Percentiles rank a stretch among this genome's conserved stretches.
Evolutionary conservation across 768 basidiomycete species (phyloP).

Genomic region (Lenzites betulinus): DNA sequence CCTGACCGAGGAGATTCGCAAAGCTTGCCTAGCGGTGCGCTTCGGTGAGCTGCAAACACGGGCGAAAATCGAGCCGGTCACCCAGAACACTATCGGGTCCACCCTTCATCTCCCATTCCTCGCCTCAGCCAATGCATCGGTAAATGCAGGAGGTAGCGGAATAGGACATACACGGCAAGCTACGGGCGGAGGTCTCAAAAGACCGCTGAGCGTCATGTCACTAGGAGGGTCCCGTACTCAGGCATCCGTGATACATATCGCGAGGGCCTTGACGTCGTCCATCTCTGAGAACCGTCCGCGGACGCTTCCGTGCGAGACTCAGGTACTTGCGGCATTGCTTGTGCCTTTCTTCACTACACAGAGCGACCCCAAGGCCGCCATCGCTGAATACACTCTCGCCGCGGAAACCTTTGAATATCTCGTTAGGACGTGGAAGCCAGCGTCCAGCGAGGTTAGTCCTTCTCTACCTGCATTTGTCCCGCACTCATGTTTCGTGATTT

Average conservation of each 20-base stretch:
- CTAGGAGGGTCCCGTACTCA: conserved; percentile 31
- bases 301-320: conserved; percentile 55
- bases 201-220: conserved; percentile 48
- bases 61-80: conserved; percentile 30
- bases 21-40: conserved; percentile 55
- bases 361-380: conserved; percentile 40
- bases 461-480: background rate
- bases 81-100: conserved; percentile 36
- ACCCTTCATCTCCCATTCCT: conserved; percentile 36
- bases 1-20: conserved; percentile 58
- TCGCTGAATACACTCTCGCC: conserved; percentile 52
- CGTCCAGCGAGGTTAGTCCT: conserved; percentile 53
- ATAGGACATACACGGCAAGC: conserved; percentile 28
- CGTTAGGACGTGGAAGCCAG: conserved; percentile 55
- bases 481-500: background rate
- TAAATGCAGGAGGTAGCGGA: conserved; percentile 16
- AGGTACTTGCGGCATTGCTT: conserved; percentile 60
- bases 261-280: conserved; percentile 38
- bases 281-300: conserved; percentile 30
- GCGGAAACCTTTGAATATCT: conserved; percentile 64
- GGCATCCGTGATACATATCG: conserved; percentile 47
- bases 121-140: conserved; percentile 22
- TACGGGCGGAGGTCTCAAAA: conserved; percentile 38
- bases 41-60: conserved; percentile 42
- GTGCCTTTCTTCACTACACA: conserved; percentile 52